Conservation (phyloP, 129 eudicot genomes). For the Escallonia herrerae region DNA sequence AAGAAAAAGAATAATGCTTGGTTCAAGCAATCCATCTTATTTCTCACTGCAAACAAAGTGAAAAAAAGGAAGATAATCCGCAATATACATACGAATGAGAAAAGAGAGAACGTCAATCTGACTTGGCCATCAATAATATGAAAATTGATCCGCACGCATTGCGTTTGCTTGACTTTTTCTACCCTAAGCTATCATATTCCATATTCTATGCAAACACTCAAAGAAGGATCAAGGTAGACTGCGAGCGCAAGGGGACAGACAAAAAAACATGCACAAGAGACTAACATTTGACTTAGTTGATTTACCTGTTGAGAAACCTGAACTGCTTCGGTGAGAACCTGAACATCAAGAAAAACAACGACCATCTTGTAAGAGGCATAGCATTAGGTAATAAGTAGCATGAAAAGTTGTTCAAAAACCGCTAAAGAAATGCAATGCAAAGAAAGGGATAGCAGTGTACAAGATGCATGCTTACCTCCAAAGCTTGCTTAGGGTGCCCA, state of each 20-base stretch:
- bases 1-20: no score
- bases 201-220: neutral
- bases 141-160: neutral
- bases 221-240: no score
- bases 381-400: slow-evolving; percentile 3
- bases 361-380: slow-evolving; percentile 8
- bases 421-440: neutral
- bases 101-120: no score
- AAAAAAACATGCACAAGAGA: neutral
- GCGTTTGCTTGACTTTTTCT: neutral
- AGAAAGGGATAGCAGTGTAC: neutral
- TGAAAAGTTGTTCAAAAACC: neutral
- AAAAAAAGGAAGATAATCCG: no score
- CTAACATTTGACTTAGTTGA: no score
- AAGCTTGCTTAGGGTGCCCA: slow-evolving; percentile 90
- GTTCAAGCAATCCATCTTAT: no score
- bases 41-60: no score
- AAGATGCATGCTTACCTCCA: slow-evolving; percentile 51
- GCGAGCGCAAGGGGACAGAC: no score
- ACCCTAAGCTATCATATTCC: neutral
- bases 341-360: slow-evolving; percentile 26
- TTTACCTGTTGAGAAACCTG: slow-evolving; percentile 86
- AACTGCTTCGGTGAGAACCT: slow-evolving; percentile 95
- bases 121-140: neutral
- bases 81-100: no score